Base-by-base conservation (phyloP, 805 yeast genomes). In the Blastobotrys parvus region DNA sequence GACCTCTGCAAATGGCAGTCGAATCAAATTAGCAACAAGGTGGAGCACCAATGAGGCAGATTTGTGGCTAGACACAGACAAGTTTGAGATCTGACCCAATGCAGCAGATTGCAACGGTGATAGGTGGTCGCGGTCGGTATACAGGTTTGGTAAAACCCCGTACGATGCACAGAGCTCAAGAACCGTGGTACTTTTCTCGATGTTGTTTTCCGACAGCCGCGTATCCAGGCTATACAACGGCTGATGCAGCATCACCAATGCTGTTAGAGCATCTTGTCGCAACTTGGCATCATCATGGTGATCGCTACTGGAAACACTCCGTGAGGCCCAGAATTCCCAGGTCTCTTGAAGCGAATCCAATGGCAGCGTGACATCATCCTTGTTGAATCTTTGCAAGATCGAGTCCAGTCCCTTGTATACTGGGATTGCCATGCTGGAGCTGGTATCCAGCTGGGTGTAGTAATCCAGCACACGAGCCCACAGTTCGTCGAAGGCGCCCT, bases 91-190 rank as follows among this genome's bases (percentile, higher is more conserved):
- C 32, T 74, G 74, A 0, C 64, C 65, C 22, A 85, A 55, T 1
- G 85, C 77, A 0, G 77, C 63, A 1, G 54, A 48, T 55, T 89
- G 97, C 35, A 90, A 62, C 7, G 70, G 68, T 0, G 96, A 75
- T 41, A 78, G 75, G 19, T 72, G 74, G 16, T 61, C 54, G 33
- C 68, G 64, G 56, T 87, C 95, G 3, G 64, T 58, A 27, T 67
- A 67, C 48, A 68, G 69, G 23, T 68, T 75, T 6, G 87, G 82
- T 30, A 86, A 65, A 10, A 82, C 70, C 1, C 94, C 94, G 58
- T 82, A 87, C 33, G 84, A 65, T 1, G 83, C 75, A 45, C 87
- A 77, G 13, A 78, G 68, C 52, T 75, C 76, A 54, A 90, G 70
- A 3, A 79, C 62, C 44, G 61, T 21, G 50, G 53, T 17, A 64